Evolutionary conservation across 2,329 filamentous ascomycete genomes (phyloP), one percentile per base, ranked within the genome.

Genomic region (Venturia pyrina): DNA sequence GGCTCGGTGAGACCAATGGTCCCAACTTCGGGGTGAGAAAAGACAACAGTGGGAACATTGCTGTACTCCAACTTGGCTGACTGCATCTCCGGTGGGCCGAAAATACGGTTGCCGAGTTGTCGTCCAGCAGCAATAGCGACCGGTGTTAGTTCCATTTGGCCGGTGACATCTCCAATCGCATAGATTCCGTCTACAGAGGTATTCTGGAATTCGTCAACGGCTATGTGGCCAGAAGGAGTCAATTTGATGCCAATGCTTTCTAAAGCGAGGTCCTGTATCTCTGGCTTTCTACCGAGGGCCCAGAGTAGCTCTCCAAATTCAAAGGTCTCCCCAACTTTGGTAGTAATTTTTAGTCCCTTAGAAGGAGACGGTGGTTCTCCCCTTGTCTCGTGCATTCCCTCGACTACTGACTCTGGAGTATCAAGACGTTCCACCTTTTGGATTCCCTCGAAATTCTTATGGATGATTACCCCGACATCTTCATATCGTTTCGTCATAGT

Each of bases 31-130:
- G 81, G 81, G 69, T 82, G 80, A 1, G 80, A 74, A 71, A 83
- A 82, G 62, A 83, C 77, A n/a, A 82, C 80, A 0, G 80, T 81
- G 10, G 81, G 81, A 67, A 83, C 79, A 70, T 80, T 78, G n/a
- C 78, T 76, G 70, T 83, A 82, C 28, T 77, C 75, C 40, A 82
- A 74, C 65, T 78, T 77, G 61, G 78, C 73, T 34, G 74, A 71
- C 64, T 79, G 77, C 64, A 79, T 71, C 66, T 81, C 75, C 3
- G 76, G 70, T 3, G 78, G 76, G 2, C 81, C 81, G 67, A 83
- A 83, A 41, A 83, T 73, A 44, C 80, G 80, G 71, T 77, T 81
- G 41, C 78, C 76, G 4, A 82, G 78, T 66, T 79, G 78, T 37
- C 81, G 78, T 62, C 81, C 80, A 53, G 81, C 80, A 50, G 81